Base-by-base conservation (phyloP, 495 filamentous ascomycete genomes). In the Articulospora tetracladia region DNA sequence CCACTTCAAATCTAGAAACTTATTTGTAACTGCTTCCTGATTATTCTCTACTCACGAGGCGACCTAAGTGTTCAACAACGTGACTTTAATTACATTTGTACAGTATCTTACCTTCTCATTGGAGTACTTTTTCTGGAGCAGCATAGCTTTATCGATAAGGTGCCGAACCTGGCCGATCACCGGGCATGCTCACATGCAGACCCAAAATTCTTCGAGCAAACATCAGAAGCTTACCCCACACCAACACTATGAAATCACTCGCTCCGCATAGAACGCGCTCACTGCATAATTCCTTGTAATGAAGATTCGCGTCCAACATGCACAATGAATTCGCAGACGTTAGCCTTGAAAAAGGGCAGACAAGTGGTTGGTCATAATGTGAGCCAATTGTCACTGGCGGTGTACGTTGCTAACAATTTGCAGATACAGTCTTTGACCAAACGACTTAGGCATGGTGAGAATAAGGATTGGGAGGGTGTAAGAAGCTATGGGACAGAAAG, bases 321-420 rank as follows among this genome's bases (percentile, higher is more conserved):
- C 57, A 59, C 60, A 36, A 68, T 68, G 66, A 61, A 48, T 41
- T 53, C 64, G 27, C 66, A 61, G 44, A 61, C 58, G 58, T 25
- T 52, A 60, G 63, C 66, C 58, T 64, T 59, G 50, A 66, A 53
- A 55, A 63, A 66, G 60, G 57, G 66, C 54, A 63, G 36, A 63
- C 46, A 61, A 56, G 60, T 51, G 61, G 66, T 52, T 68, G 63
- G 63, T 63, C 56, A 60, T 60, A 63, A 59, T 63, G 63, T 66
- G 60, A 65, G 60, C 61, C 27, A 50, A 53, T 17, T 52, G 55
- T 13, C 26, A 12, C 28, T 2, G 65, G 53, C 54, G 66, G 47
- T 59, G 56, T 50, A 51, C 76, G 74, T 67, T 77, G 34, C 77
- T 78, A 24, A 82, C 71, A 62, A 77, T 77, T 61, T 75, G 76